Conservation (phyloP, 352 stramenopile genomes). For the Globisporangium recalcitrans region DNA sequence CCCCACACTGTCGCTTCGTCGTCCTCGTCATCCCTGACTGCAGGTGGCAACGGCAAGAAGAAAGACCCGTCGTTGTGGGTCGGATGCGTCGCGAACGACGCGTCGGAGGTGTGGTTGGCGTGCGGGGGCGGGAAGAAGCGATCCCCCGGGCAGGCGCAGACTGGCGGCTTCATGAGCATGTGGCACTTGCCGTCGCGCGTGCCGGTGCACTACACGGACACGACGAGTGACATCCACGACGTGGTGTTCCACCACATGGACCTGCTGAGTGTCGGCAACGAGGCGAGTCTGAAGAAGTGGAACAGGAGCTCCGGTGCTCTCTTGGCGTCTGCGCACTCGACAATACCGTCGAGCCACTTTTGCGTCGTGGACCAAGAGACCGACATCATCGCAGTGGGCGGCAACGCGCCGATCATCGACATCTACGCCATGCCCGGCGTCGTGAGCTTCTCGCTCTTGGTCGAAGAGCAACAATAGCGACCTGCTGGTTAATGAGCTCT, state of each 20-base stretch:
- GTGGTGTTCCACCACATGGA: constrained; percentile 69
- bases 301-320: constrained; percentile 65
- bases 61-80: constrained; percentile 36
- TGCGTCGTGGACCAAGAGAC: constrained; percentile 57
- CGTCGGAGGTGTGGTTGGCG: constrained; percentile 70
- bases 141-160: constrained; percentile 19
- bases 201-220: constrained; percentile 58
- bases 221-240: constrained; percentile 57
- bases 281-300: constrained; percentile 63
- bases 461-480: constrained; percentile 19
- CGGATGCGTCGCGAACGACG: constrained; percentile 53
- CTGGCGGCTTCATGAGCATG: constrained; percentile 56
- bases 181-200: constrained; percentile 76
- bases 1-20: background rate
- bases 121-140: constrained; percentile 45
- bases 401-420: constrained; percentile 50
- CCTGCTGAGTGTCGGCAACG: constrained; percentile 66
- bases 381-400: constrained; percentile 65
- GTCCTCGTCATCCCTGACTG: constrained; percentile 3
- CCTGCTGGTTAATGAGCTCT: background rate
- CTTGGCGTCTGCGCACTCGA: constrained; percentile 47
- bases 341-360: constrained; percentile 56
- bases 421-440: constrained; percentile 79
- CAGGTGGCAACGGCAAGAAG: constrained; percentile 7
- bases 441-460: constrained; percentile 73